These are phyloP conservation scores for Venustampulla echinocandica DNA, from an alignment of 495 filamentous ascomycete genomes.

Conservation along the genomic window DNA sequence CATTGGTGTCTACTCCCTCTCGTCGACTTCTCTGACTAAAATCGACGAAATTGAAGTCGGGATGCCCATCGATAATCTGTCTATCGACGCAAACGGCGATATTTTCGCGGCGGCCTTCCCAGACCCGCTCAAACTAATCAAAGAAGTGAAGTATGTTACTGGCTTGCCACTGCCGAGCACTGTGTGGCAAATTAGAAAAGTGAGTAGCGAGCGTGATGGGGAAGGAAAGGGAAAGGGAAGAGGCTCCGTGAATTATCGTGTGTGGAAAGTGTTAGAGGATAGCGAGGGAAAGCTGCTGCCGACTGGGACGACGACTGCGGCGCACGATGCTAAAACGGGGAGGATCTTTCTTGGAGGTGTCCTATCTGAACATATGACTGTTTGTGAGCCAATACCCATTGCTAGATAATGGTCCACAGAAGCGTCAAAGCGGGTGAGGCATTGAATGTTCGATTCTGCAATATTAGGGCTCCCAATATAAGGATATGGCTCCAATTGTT, in stretches of 20 bases:
- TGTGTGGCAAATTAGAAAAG: conserved; percentile 13
- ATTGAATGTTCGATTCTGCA: too few species aligned
- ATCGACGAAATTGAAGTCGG: too few species aligned
- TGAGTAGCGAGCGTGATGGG: conserved; percentile 4
- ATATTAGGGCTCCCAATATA: too few species aligned
- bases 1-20: too few species aligned
- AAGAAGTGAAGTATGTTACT: conserved; percentile 5
- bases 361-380: conserved; percentile 12
- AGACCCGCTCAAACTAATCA: conserved; percentile 7
- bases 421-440: too few species aligned
- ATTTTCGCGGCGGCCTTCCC: conserved; percentile 29
- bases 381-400: too few species aligned
- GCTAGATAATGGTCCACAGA: too few species aligned
- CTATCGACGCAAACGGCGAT: conserved; percentile 30
- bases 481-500: too few species aligned
- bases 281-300: conserved; percentile 20
- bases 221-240: background rate
- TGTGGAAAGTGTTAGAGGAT: conserved; percentile 27
- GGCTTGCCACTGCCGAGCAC: conserved; percentile 1
- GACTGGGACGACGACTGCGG: conserved; percentile 14
- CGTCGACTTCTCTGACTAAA: too few species aligned
- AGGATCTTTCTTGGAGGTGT: conserved; percentile 18
- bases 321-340: conserved; percentile 24
- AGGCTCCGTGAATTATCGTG: conserved; percentile 7
- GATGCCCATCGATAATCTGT: conserved; percentile 33